Evolutionary conservation across 805 yeast genomes (phyloP).

Genomic region (Jamesozyma jinghongensis): DNA sequence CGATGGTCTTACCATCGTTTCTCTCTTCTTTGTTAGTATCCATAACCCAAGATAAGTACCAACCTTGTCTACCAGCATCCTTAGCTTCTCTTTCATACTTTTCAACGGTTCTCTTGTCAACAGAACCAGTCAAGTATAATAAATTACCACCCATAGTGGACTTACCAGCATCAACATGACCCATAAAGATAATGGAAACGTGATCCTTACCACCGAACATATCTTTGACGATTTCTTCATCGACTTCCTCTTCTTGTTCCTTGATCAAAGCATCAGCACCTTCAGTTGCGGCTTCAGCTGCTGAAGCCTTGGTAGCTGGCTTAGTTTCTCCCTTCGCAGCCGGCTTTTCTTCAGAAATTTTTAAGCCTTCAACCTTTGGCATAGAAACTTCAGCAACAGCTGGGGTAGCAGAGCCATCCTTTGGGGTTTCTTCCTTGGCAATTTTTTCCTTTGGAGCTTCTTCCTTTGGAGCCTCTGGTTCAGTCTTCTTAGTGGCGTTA

Average conservation of each 20-base stretch:
- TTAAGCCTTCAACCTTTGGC: conserved; percentile 27
- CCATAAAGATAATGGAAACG: conserved; percentile 95
- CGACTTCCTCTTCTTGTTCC: conserved; percentile 74
- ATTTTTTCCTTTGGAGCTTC: conserved; percentile 20
- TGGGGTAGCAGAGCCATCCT: conserved; percentile 12
- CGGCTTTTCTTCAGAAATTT: conserved; percentile 25
- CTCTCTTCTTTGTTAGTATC: conserved; percentile 99
- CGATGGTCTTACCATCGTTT: conserved; percentile 97
- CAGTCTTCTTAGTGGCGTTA: conserved; percentile 37
- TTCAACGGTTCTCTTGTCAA: conserved; percentile 96
- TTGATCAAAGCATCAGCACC: conserved; percentile 46
- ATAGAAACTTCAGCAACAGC: conserved; percentile 4
- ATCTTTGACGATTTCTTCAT: conserved; percentile 80
- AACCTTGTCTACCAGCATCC: conserved; percentile 99
- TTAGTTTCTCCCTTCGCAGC: conserved; percentile 15
- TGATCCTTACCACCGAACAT: conserved; percentile 97
- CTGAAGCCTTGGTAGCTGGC: conserved; percentile 11
- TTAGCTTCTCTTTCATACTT: conserved; percentile 97
- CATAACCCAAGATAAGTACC: conserved; percentile 99
- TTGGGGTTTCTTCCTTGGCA: conserved; percentile 12
- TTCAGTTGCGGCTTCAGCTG: conserved; percentile 1
- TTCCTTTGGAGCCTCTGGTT: conserved; percentile 11
- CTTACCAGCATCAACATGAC: conserved; percentile 99
- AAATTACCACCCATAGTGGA: conserved; percentile 99
- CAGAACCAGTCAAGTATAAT: conserved; percentile 88